phyloP scores from a whole-genome alignment of 768 basidiomycete genomes.

The Russula vinacea region DNA sequence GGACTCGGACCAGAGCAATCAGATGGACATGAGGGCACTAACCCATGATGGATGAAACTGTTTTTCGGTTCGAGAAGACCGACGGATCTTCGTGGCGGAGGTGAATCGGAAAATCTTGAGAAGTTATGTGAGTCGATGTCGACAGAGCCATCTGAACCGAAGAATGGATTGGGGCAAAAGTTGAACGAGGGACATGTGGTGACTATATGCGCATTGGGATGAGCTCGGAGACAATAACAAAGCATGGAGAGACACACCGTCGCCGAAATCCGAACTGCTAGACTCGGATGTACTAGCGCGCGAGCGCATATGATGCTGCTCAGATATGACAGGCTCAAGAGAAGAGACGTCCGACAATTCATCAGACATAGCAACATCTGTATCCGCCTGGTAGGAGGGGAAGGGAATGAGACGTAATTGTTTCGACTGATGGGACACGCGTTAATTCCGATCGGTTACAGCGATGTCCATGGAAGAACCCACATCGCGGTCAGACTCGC shows the following conservation, averaged over 20 bases:
- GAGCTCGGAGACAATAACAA: constrained; percentile 32
- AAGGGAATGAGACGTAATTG: constrained; percentile 75
- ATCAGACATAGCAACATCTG: constrained; percentile 69
- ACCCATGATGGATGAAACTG: constrained; percentile 69
- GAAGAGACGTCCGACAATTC: constrained; percentile 44
- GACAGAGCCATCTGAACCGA: constrained; percentile 39
- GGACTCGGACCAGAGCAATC: background rate
- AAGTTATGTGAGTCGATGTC: constrained; percentile 44
- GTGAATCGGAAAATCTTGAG: constrained; percentile 35
- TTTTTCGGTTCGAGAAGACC: constrained; percentile 66
- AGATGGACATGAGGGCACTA: constrained; percentile 34
- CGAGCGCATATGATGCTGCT: constrained; percentile 60
- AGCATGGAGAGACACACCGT: constrained; percentile 29
- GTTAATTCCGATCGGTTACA: constrained; percentile 22
- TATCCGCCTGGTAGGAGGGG: constrained; percentile 54
- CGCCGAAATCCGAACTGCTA: constrained; percentile 44
- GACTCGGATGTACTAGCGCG: constrained; percentile 62
- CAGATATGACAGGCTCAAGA: constrained; percentile 50
- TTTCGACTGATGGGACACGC: constrained; percentile 43
- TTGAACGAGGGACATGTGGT: constrained; percentile 62
- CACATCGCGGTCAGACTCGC: constrained; percentile 43
- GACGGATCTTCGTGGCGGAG: constrained; percentile 45
- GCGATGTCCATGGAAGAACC: constrained; percentile 21
- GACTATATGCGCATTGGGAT: constrained; percentile 33
- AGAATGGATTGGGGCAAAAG: constrained; percentile 40